Conservation (phyloP, 768 basidiomycete genomes). For the Fomitopsis serialis region DNA sequence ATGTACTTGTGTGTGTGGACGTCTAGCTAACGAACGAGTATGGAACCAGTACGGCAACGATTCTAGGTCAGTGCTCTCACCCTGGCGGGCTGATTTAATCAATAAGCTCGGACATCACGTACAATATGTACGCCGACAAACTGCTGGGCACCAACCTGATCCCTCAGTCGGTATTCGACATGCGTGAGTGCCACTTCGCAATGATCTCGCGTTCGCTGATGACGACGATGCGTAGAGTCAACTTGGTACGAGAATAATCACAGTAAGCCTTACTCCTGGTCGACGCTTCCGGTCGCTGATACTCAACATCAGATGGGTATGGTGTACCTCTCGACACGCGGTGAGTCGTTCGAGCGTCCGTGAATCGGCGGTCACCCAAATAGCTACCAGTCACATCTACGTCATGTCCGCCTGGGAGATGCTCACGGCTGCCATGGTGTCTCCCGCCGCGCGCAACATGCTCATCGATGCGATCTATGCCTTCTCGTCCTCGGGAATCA, state of each 20-base stretch:
- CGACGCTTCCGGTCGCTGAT: too few species aligned
- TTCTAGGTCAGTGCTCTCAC: constrained; percentile 25
- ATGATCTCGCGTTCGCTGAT: too few species aligned
- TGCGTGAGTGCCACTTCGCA: constrained; percentile 17
- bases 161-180: constrained; percentile 26
- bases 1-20: too few species aligned
- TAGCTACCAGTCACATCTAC: too few species aligned
- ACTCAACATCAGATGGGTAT: constrained; percentile 10
- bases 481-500: constrained; percentile 24
- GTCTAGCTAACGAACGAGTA: too few species aligned
- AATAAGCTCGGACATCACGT: constrained; percentile 50
- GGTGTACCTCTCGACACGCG: constrained; percentile 31
- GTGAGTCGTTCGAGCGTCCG: constrained; percentile 3
- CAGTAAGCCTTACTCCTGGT: neutral
- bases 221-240: constrained; percentile 17
- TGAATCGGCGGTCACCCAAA: too few species aligned
- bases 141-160: constrained; percentile 43
- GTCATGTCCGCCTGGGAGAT: constrained; percentile 20
- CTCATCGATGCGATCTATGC: constrained; percentile 23
- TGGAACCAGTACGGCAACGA: constrained; percentile 44
- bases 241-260: constrained; percentile 25
- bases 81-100: neutral
- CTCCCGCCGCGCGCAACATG: constrained; percentile 21
- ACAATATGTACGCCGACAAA: constrained; percentile 60
- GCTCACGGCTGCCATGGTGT: constrained; percentile 29